phyloP scores from a whole-genome alignment of 441 rosid species.

The Metrosideros polymorpha region DNA sequence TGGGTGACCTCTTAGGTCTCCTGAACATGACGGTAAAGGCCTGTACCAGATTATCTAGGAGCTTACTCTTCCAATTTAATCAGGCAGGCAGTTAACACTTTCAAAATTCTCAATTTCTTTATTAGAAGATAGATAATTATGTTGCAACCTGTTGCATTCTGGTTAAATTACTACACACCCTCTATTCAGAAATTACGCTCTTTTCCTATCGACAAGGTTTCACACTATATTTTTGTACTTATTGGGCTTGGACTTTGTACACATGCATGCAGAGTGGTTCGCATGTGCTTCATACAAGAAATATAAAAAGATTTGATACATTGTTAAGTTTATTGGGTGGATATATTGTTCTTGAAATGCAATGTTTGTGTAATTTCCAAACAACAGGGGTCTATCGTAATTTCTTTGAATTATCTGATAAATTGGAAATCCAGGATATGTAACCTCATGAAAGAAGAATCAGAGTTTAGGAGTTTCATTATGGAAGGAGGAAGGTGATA shows the following conservation, averaged over 20 bases:
- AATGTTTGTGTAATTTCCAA: background rate
- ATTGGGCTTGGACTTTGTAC: background rate
- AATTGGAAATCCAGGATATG: background rate
- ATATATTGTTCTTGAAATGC: background rate
- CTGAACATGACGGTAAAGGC: background rate
- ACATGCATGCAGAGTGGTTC: background rate
- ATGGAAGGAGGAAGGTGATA: background rate
- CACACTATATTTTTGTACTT: background rate
- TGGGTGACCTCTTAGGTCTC: background rate
- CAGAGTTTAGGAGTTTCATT: background rate
- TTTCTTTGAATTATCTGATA: background rate
- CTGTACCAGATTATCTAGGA: background rate
- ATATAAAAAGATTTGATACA: background rate
- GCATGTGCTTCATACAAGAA: background rate
- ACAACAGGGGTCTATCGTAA: background rate
- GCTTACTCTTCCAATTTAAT: background rate
- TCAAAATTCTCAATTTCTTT: background rate
- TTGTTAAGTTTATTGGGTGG: background rate
- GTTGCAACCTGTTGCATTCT: background rate
- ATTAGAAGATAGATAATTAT: background rate
- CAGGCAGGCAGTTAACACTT: background rate
- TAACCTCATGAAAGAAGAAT: background rate
- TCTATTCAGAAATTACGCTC: background rate
- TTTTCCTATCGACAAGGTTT: background rate
- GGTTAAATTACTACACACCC: background rate